Evolutionary conservation across 257 asterid genomes (phyloP).

Genomic region (Misopates orontium): DNA sequence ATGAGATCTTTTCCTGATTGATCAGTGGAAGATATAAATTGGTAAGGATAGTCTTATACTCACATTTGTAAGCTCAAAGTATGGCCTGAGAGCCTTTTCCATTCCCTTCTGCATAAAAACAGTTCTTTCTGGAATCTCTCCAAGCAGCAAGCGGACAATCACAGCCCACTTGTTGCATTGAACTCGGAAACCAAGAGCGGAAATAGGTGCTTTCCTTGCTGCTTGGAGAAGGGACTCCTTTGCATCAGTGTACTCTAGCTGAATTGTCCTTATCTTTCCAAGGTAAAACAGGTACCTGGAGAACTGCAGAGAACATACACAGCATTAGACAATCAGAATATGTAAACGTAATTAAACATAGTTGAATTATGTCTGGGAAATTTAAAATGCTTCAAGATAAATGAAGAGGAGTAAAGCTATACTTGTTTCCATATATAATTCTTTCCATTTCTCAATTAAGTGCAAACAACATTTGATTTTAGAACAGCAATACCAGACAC

Average conservation of each 20-base stretch:
- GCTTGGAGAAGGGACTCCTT: constrained; percentile 82
- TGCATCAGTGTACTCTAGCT: constrained; percentile 80
- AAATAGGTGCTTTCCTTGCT: constrained; percentile 69
- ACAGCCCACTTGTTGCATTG: constrained; percentile 83
- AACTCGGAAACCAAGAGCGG: constrained; percentile 76
- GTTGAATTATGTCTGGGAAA: constrained; percentile 4
- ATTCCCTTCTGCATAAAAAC: constrained; percentile 80
- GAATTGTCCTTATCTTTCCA: constrained; percentile 79
- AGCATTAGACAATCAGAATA: constrained; percentile 22
- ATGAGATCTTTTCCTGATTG: not conserved
- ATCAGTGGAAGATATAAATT: not conserved
- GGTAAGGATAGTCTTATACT: constrained; percentile 25
- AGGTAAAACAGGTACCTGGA: constrained; percentile 76
- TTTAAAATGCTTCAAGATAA: constrained; percentile 4
- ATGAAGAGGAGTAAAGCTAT: not conserved
- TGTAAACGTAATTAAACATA: constrained; percentile 6
- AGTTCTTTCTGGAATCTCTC: constrained; percentile 89
- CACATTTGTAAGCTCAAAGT: constrained; percentile 83
- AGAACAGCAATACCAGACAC: not conserved
- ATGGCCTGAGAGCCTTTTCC: constrained; percentile 77
- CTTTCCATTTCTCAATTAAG: not conserved
- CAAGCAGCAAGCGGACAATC: constrained; percentile 69
- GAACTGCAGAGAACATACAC: constrained; percentile 46
- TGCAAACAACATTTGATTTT: not conserved
- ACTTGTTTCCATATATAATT: not conserved